Evolutionary conservation across 164 flowering plant species (phyloP).

Genomic region (Macadamia tetraphylla): DNA sequence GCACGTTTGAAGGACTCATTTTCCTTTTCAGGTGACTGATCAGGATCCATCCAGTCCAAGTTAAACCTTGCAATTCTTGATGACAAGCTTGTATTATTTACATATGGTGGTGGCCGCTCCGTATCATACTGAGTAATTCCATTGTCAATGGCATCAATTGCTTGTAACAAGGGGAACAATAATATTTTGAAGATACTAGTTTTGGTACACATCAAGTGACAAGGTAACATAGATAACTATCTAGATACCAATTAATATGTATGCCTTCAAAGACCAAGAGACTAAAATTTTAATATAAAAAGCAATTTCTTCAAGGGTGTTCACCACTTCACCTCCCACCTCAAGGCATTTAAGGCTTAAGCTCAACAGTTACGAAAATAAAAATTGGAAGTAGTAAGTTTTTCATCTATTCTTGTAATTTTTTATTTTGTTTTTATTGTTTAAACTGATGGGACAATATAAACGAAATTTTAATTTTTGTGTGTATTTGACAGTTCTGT

Average conservation of each 20-base stretch:
- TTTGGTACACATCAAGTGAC: neutral
- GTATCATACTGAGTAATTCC: conserved; percentile 84
- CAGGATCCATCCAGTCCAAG: conserved; percentile 85
- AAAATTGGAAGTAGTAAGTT: no score
- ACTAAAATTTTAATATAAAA: no score
- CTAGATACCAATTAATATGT: neutral
- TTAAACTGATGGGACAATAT: no score
- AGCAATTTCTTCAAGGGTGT: no score
- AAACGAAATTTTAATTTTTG: no score
- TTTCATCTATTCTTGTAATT: no score
- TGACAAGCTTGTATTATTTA: conserved; percentile 71
- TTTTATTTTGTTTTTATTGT: no score
- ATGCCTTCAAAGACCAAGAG: no score
- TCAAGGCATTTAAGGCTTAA: no score
- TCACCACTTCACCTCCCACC: no score
- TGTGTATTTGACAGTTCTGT: no score
- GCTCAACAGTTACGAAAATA: no score
- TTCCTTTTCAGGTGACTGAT: conserved; percentile 84
- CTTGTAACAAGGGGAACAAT: conserved; percentile 35
- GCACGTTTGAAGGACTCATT: conserved; percentile 85
- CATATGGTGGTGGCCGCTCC: conserved; percentile 81
- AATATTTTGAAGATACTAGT: neutral
- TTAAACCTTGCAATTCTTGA: conserved; percentile 83
- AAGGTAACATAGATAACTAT: neutral
- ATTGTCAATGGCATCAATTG: conserved; percentile 92